Percentiles rank a stretch among this genome's conserved stretches.
phyloP scores from a whole-genome alignment of 1,139 yeast genomes.

The Geotrichum klebahnii region DNA sequence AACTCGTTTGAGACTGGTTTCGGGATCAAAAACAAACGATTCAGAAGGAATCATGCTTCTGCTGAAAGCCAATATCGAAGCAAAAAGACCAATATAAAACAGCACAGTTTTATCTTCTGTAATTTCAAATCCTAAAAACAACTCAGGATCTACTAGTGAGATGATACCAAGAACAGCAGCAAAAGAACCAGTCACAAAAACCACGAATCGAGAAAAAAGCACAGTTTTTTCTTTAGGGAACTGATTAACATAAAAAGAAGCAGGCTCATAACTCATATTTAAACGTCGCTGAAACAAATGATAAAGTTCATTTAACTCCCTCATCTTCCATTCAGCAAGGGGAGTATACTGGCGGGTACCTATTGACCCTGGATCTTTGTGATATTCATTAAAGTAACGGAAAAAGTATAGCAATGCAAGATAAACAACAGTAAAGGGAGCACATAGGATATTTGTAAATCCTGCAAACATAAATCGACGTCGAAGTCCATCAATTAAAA shows the following conservation, averaged over 20 bases:
- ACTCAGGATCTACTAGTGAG: constrained; percentile 87
- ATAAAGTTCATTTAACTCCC: constrained; percentile 89
- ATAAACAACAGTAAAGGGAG: constrained; percentile 83
- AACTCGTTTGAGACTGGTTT: constrained; percentile 70
- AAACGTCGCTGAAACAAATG: constrained; percentile 80
- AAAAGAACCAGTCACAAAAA: constrained; percentile 83
- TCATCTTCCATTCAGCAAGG: constrained; percentile 87
- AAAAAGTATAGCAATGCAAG: constrained; percentile 79
- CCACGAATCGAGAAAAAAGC: constrained; percentile 57
- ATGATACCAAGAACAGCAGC: constrained; percentile 81
- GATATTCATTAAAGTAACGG: constrained; percentile 87
- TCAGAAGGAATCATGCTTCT: constrained; percentile 55
- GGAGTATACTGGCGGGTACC: constrained; percentile 91
- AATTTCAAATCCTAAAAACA: constrained; percentile 83
- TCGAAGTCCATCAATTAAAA: constrained; percentile 63
- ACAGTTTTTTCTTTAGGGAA: constrained; percentile 82
- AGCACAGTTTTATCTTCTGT: constrained; percentile 75
- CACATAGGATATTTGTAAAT: constrained; percentile 67
- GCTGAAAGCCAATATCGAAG: constrained; percentile 74
- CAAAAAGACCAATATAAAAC: constrained; percentile 83
- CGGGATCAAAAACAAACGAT: constrained; percentile 80
- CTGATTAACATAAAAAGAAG: constrained; percentile 79
- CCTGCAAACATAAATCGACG: constrained; percentile 87
- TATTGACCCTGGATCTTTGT: constrained; percentile 78
- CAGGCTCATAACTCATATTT: constrained; percentile 71